A percentile compares a stretch with the other conserved stretches of the same genome.
phyloP scores from a whole-genome alignment of 192 early-diverging fungal genomes.

The Coemansia sp. region DNA sequence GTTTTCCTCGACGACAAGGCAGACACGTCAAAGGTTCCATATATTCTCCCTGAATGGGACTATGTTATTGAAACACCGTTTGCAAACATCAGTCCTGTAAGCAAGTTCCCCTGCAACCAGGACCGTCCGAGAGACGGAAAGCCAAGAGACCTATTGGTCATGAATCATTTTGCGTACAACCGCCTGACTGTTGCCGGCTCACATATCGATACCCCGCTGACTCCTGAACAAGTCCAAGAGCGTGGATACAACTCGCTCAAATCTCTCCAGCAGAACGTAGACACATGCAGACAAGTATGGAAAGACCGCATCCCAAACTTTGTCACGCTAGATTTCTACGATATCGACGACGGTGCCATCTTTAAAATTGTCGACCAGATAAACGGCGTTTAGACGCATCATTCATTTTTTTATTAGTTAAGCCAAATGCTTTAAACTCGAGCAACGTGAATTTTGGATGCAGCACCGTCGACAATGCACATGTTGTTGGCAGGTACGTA shows the following conservation, averaged over 20 bases:
- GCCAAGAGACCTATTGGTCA: conserved; percentile 35
- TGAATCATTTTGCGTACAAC: conserved; percentile 53
- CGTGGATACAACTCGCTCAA: conserved; percentile 30
- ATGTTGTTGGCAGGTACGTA: conserved; percentile 91
- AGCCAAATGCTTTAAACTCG: conserved; percentile 14
- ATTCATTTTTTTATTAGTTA: neutral
- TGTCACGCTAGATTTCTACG: conserved; percentile 47
- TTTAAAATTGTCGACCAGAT: conserved; percentile 34
- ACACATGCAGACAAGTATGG: conserved; percentile 30
- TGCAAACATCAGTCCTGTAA: conserved; percentile 31
- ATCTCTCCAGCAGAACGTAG: conserved; percentile 24
- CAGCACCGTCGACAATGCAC: conserved; percentile 80
- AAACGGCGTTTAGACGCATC: conserved; percentile 8
- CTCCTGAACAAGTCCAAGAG: conserved; percentile 14
- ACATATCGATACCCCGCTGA: conserved; percentile 34
- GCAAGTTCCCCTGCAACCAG: conserved; percentile 39
- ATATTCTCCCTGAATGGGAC: conserved; percentile 48
- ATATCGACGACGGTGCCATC: conserved; percentile 27
- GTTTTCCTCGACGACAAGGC: conserved; percentile 66
- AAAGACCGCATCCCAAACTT: conserved; percentile 30
- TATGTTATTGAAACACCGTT: conserved; percentile 46
- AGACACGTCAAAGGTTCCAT: conserved; percentile 53
- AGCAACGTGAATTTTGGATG: conserved; percentile 13
- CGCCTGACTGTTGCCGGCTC: conserved; percentile 16
- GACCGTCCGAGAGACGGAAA: conserved; percentile 33